Percentiles rank a stretch among this genome's conserved stretches.
Evolutionary conservation across 805 yeast species (phyloP).

Genomic region (Teunomyces atbi): DNA sequence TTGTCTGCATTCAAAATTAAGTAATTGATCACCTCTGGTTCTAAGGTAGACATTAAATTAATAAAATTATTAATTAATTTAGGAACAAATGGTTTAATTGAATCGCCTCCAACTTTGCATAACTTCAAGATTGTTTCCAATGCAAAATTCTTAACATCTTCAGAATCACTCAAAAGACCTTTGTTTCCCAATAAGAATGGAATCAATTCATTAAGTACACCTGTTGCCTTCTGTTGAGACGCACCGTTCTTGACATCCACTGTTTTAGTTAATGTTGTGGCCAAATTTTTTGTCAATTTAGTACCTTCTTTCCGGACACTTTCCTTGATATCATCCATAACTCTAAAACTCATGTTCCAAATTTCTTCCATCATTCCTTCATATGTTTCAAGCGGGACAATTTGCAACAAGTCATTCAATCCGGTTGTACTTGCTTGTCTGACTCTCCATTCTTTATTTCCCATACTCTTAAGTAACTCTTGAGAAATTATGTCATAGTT

Average conservation of each 20-base stretch:
- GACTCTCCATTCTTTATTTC: conserved; percentile 87
- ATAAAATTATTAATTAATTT: conserved; percentile 67
- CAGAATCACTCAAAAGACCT: conserved; percentile 82
- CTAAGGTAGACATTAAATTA: conserved; percentile 76
- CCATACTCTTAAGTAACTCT: conserved; percentile 68
- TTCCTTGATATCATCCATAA: conserved; percentile 91
- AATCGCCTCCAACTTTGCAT: conserved; percentile 59
- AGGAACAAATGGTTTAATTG: conserved; percentile 67
- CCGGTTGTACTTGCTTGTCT: conserved; percentile 85
- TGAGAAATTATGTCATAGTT: conserved; percentile 59
- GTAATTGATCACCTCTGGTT: conserved; percentile 88
- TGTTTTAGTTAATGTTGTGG: conserved; percentile 58
- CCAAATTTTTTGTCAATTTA: conserved; percentile 62
- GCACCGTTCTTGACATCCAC: conserved; percentile 46
- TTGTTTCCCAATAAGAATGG: conserved; percentile 78
- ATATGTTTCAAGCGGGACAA: conserved; percentile 54
- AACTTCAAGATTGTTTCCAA: conserved; percentile 70
- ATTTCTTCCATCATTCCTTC: conserved; percentile 57
- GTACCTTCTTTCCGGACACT: conserved; percentile 84
- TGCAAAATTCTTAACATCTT: conserved; percentile 76
- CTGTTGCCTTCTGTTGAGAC: conserved; percentile 40
- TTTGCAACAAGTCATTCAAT: conserved; percentile 63
- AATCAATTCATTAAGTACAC: conserved; percentile 54
- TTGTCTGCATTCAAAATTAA: conserved; percentile 85
- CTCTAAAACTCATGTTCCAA: conserved; percentile 87